A percentile compares a stretch with the other conserved stretches of the same genome.
Conservation (phyloP, 495 filamentous ascomycete species). For the Penicillium ucsense region DNA sequence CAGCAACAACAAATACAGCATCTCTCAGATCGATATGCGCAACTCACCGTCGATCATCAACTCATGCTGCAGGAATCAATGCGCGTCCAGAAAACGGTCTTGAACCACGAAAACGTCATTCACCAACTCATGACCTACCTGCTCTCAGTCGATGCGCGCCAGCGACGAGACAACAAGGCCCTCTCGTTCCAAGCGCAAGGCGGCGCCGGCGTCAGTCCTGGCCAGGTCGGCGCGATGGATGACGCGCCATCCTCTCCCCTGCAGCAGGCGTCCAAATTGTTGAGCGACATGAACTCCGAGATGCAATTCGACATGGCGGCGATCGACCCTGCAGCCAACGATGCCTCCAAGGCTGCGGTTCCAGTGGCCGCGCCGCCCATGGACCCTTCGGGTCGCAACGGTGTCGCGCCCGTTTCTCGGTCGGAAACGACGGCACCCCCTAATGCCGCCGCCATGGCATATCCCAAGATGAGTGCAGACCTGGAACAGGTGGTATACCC, state of each 20-base stretch:
- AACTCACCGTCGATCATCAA: conserved; percentile 75
- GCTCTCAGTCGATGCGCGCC: conserved; percentile 53
- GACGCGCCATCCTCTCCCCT: conserved; percentile 74
- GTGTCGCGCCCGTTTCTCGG: conserved; percentile 15
- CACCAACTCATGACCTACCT: conserved; percentile 65
- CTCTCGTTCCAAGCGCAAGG: conserved; percentile 37
- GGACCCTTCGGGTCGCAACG: conserved; percentile 30
- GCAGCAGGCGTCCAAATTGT: conserved; percentile 80
- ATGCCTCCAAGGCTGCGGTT: conserved; percentile 51
- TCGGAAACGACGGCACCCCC: conserved; percentile 41
- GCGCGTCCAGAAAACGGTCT: conserved; percentile 78
- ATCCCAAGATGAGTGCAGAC: conserved; percentile 48
- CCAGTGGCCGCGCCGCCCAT: conserved; percentile 36
- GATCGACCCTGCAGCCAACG: conserved; percentile 60
- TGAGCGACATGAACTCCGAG: conserved; percentile 72
- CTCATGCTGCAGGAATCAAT: conserved; percentile 82
- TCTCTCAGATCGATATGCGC: conserved; percentile 74
- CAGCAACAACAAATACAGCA: conserved; percentile 87
- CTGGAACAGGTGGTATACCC: conserved; percentile 82
- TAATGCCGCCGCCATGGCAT: conserved; percentile 37
- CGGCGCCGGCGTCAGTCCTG: conserved; percentile 30
- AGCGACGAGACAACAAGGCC: conserved; percentile 51
- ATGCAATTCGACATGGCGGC: conserved; percentile 64
- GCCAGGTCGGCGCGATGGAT: conserved; percentile 40
- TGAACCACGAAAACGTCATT: conserved; percentile 71